Conservation (phyloP, 441 rosid species). For the Populus hybrid region DNA sequence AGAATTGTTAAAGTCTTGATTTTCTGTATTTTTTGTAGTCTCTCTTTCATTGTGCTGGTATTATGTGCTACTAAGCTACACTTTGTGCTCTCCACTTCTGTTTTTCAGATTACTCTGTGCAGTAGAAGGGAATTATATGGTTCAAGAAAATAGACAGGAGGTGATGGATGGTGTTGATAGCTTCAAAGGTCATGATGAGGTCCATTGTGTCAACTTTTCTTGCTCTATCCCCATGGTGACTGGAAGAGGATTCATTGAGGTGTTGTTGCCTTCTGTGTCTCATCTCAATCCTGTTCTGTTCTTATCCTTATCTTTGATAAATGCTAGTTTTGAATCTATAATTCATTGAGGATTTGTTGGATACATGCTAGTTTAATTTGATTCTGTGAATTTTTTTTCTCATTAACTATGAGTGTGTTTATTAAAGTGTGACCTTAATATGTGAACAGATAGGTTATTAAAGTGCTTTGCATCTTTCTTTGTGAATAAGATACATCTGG, state of each 20-base stretch:
- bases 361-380: background rate
- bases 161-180: slow-evolving; percentile 34
- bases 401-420: background rate
- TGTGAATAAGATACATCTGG: background rate
- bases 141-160: slow-evolving; percentile 53
- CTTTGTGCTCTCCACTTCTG: slow-evolving; percentile 7
- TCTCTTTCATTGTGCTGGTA: slow-evolving; percentile 1
- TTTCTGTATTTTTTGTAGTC: background rate
- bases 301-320: background rate
- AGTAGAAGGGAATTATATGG: slow-evolving; percentile 74
- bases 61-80: slow-evolving; percentile 5
- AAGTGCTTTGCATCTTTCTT: background rate
- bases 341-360: too few relatives aligned
- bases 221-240: slow-evolving; percentile 58
- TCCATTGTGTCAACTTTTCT: slow-evolving; percentile 55
- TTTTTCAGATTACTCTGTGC: slow-evolving; percentile 78
- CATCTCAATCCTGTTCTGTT: slow-evolving; percentile 4
- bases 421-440: background rate
- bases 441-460: background rate
- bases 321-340: background rate
- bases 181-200: slow-evolving; percentile 48
- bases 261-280: slow-evolving; percentile 12
- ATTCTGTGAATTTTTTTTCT: too few relatives aligned
- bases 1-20: background rate
- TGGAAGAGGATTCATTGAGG: slow-evolving; percentile 98